Evolutionary conservation across 768 basidiomycete genomes (phyloP), one percentile per base, ranked within the genome.

Genomic region (Pleurotus djamor): DNA sequence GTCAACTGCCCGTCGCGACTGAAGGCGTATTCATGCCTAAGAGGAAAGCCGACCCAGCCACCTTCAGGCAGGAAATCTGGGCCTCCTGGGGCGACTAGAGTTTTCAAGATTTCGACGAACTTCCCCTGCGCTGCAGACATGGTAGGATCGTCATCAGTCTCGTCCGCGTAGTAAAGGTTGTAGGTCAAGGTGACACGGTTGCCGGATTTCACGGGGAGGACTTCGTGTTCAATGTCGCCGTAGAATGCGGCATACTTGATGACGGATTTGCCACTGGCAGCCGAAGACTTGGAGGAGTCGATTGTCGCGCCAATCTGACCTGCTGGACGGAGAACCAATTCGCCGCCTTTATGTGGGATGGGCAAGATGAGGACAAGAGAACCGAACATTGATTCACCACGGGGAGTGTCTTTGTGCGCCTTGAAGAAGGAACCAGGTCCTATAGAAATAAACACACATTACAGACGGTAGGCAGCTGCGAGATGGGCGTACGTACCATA

Each of bases 291-390:
- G 6, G 71, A 64, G 5, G 78, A 28, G 21, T 28, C 21, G 76
- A 59, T 81, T 76, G 52, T 79, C 71, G 0, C 54, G 63, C 71
- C 70, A 74, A 49, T 75, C 74, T 60, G 9, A 60, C 68, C 6
- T 47, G 54, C 32, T 72, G 9, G 38, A 41, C 69, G 68, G 2
- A 83, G 67, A 5, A 71, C 50, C 14, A 80, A 72, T 12, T 67
- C 66, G 2, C 81, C 81, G 4, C 80, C 81, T 37, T 78, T 71
- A 61, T 82, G 77, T 0, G 60, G 9, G 0, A 77, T 75, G 1
- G 80, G 82, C 35, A 81, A 68, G 12, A 81, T 67, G 33, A 83
- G 55, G 3, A 82, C 76, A 34, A 85, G 72, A 1, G 82, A 83
- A 0, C 79, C 81, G 43, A 84, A 76, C 76, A 80, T 82, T 21